A percentile compares a stretch with the other conserved stretches of the same genome.
Evolutionary conservation across 106 monocot species (phyloP).

Genomic region (Alisma plantagoaquatica): DNA sequence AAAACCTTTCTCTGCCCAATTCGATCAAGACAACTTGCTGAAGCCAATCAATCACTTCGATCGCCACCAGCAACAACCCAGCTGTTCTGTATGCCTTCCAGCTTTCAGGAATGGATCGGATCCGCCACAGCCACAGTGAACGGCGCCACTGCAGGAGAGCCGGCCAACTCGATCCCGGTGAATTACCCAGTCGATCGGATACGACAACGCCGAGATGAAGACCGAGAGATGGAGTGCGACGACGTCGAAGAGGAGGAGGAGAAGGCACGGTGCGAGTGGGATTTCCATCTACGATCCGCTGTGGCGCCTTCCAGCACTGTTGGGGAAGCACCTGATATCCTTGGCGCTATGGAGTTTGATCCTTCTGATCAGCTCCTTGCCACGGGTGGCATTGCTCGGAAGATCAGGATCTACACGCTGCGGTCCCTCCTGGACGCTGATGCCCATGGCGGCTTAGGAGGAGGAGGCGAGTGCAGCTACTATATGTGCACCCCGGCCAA

Average conservation of each 20-base stretch:
- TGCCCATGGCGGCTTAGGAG: neutral
- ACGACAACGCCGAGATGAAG: too few relatives aligned
- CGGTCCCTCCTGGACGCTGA: slow-evolving; percentile 2
- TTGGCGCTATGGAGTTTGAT: slow-evolving; percentile 69
- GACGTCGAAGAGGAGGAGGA: slow-evolving; percentile 1
- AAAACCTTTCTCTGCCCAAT: too few relatives aligned
- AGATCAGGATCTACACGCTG: slow-evolving; percentile 49
- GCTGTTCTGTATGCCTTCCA: neutral
- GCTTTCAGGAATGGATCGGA: neutral
- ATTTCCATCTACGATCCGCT: slow-evolving; percentile 50
- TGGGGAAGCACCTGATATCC: slow-evolving; percentile 32
- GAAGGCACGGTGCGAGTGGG: slow-evolving; percentile 45
- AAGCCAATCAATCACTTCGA: too few relatives aligned
- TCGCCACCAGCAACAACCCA: neutral
- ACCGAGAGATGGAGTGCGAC: too few relatives aligned
- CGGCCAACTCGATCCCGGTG: too few relatives aligned
- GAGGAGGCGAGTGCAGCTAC: slow-evolving; percentile 10
- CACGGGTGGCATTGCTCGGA: slow-evolving; percentile 77
- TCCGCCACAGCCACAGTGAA: neutral
- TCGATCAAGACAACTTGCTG: too few relatives aligned
- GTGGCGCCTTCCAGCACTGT: slow-evolving; percentile 17
- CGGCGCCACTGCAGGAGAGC: too few relatives aligned
- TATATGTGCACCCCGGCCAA: slow-evolving; percentile 89
- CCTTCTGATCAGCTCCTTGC: slow-evolving; percentile 55
- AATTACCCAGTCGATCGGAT: neutral